Base-by-base conservation (phyloP, 2,329 filamentous ascomycete genomes). In the Cytospora leucostoma region DNA sequence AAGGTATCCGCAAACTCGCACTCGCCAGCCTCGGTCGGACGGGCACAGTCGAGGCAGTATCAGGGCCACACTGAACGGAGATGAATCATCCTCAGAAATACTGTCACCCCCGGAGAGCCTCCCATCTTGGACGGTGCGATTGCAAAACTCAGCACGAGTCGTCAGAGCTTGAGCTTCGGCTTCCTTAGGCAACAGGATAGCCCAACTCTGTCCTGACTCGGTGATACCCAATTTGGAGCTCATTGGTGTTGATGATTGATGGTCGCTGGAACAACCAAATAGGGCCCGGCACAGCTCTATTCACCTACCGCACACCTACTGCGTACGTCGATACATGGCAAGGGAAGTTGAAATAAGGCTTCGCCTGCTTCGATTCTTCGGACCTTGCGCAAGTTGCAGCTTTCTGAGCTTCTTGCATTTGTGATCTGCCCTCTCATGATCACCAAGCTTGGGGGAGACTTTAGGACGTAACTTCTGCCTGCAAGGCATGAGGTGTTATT, bases 351-450 rank as follows among this genome's bases (percentile, higher is more conserved):
- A 35, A 33, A 19, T 60, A 37, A 52, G 58, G 50, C 50, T 40
- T 54, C 49, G 21, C 44, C 57, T 40, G 15, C 27, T 49, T 37
- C n/a, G 50, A 37, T 52, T 40, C 21, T 60, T 47, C 58, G 50
- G 51, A 37, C 35, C 34, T 61, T 51, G 59, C 56, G 27, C 27
- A 27, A 47, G 63, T 52, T 59, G 63, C 63, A 59, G 27, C 27
- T 27, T 27, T 27, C 62, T 56, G 60, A 58, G 63, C 63, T 59
- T 49, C 55, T 32, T 57, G 61, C 60, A 61, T 63, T 40, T 50
- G 40, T 44, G 60, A 65, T 62, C 61, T 57, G 61, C 61, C 61
- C 47, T 50, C 54, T 34, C 51, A 47, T 63, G 61, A 52, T 59
- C 51, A 59, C 21, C 49, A 40, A 62, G 55, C 60, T 47, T 50